phyloP scores from a whole-genome alignment of 305 asterid species.

The Nicotiana rustica region DNA sequence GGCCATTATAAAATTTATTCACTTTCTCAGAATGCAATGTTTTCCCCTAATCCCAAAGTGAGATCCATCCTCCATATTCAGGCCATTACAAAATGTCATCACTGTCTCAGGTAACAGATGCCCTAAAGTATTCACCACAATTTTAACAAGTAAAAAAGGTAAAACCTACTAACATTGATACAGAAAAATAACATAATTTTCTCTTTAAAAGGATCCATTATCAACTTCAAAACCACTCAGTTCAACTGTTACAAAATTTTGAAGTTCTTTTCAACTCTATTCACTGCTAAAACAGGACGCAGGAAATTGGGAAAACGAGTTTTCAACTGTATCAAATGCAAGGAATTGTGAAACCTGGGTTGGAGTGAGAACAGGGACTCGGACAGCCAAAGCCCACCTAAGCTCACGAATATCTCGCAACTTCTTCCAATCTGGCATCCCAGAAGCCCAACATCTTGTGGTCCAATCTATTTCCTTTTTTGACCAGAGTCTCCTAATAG shows the following conservation, averaged over 20 bases:
- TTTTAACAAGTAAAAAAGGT: conserved; percentile 3
- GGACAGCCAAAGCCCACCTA: conserved; percentile 92
- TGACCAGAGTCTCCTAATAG: conserved; percentile 95
- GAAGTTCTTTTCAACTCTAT: conserved; percentile 26
- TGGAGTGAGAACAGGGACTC: conserved; percentile 95
- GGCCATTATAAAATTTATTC: background rate
- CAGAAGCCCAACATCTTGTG: conserved; percentile 94
- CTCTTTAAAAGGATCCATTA: background rate
- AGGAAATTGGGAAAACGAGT: background rate
- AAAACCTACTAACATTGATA: background rate
- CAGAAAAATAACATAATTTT: background rate
- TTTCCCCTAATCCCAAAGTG: conserved; percentile 14
- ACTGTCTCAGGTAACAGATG: background rate
- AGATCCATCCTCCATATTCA: conserved; percentile 8
- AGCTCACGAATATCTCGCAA: conserved; percentile 97
- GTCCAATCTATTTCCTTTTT: conserved; percentile 92
- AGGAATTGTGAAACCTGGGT: conserved; percentile 63
- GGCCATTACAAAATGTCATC: conserved; percentile 15
- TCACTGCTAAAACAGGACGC: background rate
- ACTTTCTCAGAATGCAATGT: background rate
- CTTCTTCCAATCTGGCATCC: conserved; percentile 98
- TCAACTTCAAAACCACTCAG: conserved; percentile 28
- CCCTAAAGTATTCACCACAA: conserved; percentile 1
- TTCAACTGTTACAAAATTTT: conserved; percentile 2
- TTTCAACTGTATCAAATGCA: background rate